Conservation (phyloP, 2,329 filamentous ascomycete species). For the Xylaria sp. region DNA sequence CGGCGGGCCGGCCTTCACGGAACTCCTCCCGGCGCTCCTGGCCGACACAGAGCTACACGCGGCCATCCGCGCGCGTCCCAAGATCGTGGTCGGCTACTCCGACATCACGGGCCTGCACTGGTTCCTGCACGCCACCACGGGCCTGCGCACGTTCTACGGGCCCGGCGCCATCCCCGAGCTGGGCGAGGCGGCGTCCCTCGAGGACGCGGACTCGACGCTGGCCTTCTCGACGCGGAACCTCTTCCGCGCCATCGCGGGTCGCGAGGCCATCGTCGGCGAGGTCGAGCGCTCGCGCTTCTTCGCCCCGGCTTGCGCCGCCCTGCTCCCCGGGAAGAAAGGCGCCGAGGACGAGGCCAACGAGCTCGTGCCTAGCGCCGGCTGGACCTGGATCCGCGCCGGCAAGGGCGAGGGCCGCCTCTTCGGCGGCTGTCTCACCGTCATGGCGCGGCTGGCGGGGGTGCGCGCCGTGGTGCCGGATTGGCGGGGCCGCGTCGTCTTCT, state of each 20-base stretch:
- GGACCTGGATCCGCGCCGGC: slow-evolving; percentile 53
- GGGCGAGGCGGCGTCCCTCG: slow-evolving; percentile 43
- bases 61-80: slow-evolving; percentile 51
- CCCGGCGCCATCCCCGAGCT: slow-evolving; percentile 54
- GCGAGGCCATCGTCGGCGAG: slow-evolving; percentile 47
- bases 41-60: slow-evolving; percentile 51
- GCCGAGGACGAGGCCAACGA: slow-evolving; percentile 44
- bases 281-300: slow-evolving; percentile 50
- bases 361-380: slow-evolving; percentile 46
- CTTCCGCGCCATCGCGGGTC: slow-evolving; percentile 46
- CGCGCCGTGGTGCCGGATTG: slow-evolving; percentile 51
- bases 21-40: slow-evolving; percentile 53
- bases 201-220: slow-evolving; percentile 45
- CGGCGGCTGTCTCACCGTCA: slow-evolving; percentile 55
- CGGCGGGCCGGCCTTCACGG: slow-evolving; percentile 53
- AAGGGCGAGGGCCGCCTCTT: slow-evolving; percentile 56
- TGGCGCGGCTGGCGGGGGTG: slow-evolving; percentile 52
- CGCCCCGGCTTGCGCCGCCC: slow-evolving; percentile 43
- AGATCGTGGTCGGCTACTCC: slow-evolving; percentile 56
- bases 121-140: slow-evolving; percentile 52
- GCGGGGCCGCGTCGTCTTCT: slow-evolving; percentile 53
- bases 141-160: slow-evolving; percentile 57
- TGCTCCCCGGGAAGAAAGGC: slow-evolving; percentile 29
- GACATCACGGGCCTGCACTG: slow-evolving; percentile 57
- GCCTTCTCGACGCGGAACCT: slow-evolving; percentile 49